phyloP scores from a whole-genome alignment of 2,329 filamentous ascomycete genomes.

The Microdochium nivale region DNA sequence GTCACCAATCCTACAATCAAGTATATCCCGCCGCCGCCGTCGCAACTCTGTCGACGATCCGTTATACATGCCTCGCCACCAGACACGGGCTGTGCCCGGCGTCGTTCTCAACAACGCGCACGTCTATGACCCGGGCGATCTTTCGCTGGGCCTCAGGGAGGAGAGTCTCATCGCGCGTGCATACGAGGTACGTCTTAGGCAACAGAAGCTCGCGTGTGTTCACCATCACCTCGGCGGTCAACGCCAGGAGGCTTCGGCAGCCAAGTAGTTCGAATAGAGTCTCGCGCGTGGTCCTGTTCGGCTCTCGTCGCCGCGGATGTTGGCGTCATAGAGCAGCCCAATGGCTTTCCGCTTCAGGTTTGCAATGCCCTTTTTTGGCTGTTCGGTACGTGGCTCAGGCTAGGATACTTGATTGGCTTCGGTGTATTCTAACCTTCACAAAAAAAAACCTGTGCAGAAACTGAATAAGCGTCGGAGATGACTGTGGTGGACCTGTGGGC shows the following conservation, averaged over 20 bases:
- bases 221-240: slow-evolving; percentile 7
- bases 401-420: too few species aligned
- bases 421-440: too few species aligned
- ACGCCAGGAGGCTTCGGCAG: slow-evolving; percentile 6
- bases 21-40: too few species aligned
- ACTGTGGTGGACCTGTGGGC: slow-evolving; percentile 10
- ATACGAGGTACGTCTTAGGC: slow-evolving; percentile 17
- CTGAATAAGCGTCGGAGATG: slow-evolving; percentile 8
- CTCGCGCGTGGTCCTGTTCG: not conserved
- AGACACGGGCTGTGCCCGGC: slow-evolving; percentile 13
- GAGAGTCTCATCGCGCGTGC: slow-evolving; percentile 11
- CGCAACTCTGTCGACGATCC: not conserved
- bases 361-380: too few species aligned
- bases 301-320: too few species aligned
- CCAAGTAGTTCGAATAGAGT: slow-evolving; percentile 1
- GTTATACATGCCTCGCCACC: slow-evolving; percentile 1
- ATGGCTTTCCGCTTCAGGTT: too few species aligned
- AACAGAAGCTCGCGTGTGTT: slow-evolving; percentile 12
- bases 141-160: slow-evolving; percentile 11
- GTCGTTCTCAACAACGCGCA: slow-evolving; percentile 7
- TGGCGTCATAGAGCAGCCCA: too few species aligned
- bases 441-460: not conserved
- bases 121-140: slow-evolving; percentile 10
- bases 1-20: too few species aligned
- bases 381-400: too few species aligned